phyloP scores from a whole-genome alignment of 2,329 filamentous ascomycete species.

The Calonectria pauciramosa region DNA sequence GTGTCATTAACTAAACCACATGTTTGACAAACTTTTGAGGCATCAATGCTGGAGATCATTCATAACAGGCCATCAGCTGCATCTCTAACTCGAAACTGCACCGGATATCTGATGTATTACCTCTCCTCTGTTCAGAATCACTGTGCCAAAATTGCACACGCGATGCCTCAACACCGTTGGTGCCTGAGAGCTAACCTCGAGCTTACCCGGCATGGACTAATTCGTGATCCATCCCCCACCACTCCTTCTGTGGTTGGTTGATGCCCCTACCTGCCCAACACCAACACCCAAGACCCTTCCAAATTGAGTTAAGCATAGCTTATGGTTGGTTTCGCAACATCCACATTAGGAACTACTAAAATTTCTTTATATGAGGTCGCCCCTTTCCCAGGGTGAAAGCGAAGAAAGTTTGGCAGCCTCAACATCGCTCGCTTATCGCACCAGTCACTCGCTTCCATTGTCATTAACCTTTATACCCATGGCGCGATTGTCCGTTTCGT shows the following conservation, averaged over 20 bases:
- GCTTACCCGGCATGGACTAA: background rate
- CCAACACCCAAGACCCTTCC: background rate
- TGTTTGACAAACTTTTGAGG: background rate
- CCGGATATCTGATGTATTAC: background rate
- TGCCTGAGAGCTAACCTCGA: background rate
- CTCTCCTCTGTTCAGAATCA: background rate
- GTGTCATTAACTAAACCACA: background rate
- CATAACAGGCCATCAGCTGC: background rate
- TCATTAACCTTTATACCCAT: background rate
- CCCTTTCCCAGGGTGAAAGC: background rate
- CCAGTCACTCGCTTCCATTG: background rate
- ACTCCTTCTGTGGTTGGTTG: background rate
- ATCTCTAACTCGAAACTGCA: background rate
- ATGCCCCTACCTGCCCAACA: background rate
- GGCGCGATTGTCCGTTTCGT: background rate
- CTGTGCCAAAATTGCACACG: background rate
- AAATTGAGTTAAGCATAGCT: background rate
- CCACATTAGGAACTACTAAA: background rate
- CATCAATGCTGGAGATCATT: background rate
- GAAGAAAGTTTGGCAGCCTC: background rate
- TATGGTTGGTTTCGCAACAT: background rate
- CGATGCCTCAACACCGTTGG: background rate
- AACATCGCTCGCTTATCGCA: background rate
- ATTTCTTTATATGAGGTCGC: background rate
- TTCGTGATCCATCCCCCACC: background rate